These are phyloP conservation scores for Pythium guiyangense DNA, from an alignment of 352 stramenopile genomes.

Conservation along the genomic window DNA sequence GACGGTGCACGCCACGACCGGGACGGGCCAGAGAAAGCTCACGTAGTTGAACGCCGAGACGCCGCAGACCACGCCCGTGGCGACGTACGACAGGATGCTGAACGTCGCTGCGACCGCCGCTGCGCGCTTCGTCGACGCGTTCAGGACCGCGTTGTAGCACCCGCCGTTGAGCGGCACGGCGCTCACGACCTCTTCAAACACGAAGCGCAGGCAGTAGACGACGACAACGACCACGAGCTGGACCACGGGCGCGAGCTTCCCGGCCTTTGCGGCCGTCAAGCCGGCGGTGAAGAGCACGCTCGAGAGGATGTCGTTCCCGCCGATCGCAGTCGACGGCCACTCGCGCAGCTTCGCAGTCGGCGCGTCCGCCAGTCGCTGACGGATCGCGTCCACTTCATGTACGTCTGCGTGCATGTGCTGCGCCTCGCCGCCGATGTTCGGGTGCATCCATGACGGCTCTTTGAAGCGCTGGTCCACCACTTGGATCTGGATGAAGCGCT, in stretches of 20 bases:
- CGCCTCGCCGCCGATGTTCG: conserved; percentile 12
- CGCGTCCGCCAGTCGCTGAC: conserved; percentile 19
- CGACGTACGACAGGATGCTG: conserved; percentile 86
- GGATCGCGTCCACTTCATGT: conserved; percentile 26
- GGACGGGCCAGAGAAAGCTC: conserved; percentile 45
- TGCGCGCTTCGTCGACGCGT: no score
- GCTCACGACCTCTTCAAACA: no score
- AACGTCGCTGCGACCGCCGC: conserved; percentile 37
- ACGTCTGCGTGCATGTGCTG: conserved; percentile 10
- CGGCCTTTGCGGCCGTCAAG: conserved; percentile 35
- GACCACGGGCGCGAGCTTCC: conserved; percentile 75
- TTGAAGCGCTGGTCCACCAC: conserved; percentile 18
- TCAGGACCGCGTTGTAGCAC: no score
- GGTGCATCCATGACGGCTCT: conserved; percentile 32
- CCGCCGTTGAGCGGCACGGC: no score
- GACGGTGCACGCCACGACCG: conserved; percentile 30
- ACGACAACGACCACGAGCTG: conserved; percentile 64
- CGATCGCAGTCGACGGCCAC: conserved; percentile 79
- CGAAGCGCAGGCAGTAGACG: conserved; percentile 41
- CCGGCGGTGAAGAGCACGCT: conserved; percentile 73
- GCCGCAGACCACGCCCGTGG: conserved; percentile 65
- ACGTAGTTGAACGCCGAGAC: conserved; percentile 81
- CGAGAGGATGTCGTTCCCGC: conserved; percentile 88
- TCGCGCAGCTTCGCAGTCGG: conserved; percentile 40
- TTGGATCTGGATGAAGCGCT: conserved; percentile 18